Evolutionary conservation across 2,329 filamentous ascomycete species (phyloP).

Genomic region (Rasamsonia emersonii): DNA sequence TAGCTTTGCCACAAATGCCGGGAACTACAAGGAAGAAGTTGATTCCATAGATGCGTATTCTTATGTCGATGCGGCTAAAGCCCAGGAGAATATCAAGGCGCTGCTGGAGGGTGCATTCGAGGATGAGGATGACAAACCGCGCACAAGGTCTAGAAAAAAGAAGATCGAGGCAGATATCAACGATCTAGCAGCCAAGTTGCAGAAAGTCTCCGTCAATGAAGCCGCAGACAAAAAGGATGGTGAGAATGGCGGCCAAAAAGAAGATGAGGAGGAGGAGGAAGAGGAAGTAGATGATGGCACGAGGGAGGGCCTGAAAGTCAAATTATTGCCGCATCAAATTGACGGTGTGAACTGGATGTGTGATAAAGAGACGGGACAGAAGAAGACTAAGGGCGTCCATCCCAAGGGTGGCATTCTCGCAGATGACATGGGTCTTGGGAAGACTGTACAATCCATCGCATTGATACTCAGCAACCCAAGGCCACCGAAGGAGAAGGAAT

Average conservation of each 20-base stretch:
- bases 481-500: slow-evolving; percentile 41
- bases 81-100: slow-evolving; percentile 45
- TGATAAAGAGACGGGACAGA: slow-evolving; percentile 76
- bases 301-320: slow-evolving; percentile 76
- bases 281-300: slow-evolving; percentile 51
- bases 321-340: slow-evolving; percentile 84
- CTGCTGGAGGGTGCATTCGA: slow-evolving; percentile 44
- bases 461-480: slow-evolving; percentile 77
- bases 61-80: slow-evolving; percentile 40
- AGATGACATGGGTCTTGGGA: slow-evolving; percentile 92
- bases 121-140: slow-evolving; percentile 38
- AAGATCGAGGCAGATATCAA: slow-evolving; percentile 30
- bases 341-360: slow-evolving; percentile 94
- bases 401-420: slow-evolving; percentile 92
- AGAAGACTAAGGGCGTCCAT: slow-evolving; percentile 67
- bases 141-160: slow-evolving; percentile 31
- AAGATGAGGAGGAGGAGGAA: slow-evolving; percentile 29
- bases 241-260: slow-evolving; percentile 27
- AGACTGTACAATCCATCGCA: slow-evolving; percentile 89
- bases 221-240: slow-evolving; percentile 26
- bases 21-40: slow-evolving; percentile 41
- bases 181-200: slow-evolving; percentile 35
- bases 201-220: slow-evolving; percentile 32
- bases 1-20: slow-evolving; percentile 41
- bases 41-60: slow-evolving; percentile 47